Evolutionary conservation across 1,139 yeast genomes (phyloP).

Genomic region (Taphrina confusa): DNA sequence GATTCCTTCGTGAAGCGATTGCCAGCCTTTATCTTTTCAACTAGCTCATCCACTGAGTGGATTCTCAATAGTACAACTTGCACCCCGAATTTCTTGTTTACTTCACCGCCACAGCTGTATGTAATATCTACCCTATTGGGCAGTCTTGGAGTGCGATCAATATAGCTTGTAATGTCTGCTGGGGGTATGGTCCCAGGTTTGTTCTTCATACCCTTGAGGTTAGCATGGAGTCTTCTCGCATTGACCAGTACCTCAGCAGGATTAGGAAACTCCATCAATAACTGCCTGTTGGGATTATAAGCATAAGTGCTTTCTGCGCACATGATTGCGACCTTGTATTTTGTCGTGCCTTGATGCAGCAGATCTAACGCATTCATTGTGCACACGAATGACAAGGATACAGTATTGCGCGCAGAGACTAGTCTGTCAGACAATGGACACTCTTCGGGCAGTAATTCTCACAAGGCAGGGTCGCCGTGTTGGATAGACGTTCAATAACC

Average conservation of each 20-base stretch:
- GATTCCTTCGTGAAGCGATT: constrained; percentile 44
- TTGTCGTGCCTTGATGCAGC: not conserved
- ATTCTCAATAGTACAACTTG: constrained; percentile 44
- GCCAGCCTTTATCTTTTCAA: constrained; percentile 43
- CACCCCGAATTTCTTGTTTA: constrained; percentile 42
- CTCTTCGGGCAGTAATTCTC: not conserved
- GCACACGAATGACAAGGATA: constrained; percentile 23
- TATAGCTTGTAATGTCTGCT: constrained; percentile 46
- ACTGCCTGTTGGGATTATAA: constrained; percentile 27
- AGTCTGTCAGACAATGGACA: not conserved
- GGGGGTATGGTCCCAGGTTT: constrained; percentile 50
- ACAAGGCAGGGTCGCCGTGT: constrained; percentile 20
- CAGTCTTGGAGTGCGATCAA: constrained; percentile 30
- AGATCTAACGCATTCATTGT: not conserved
- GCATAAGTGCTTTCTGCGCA: constrained; percentile 18
- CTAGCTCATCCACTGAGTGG: constrained; percentile 41
- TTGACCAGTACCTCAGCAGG: constrained; percentile 42
- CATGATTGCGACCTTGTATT: constrained; percentile 14
- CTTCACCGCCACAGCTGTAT: constrained; percentile 38
- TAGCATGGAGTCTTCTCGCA: constrained; percentile 41
- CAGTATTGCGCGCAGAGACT: constrained; percentile 24
- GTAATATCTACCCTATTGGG: constrained; percentile 42
- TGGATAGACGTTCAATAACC: constrained; percentile 40
- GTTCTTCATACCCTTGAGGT: constrained; percentile 48
- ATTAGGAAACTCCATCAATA: constrained; percentile 43